Percentiles rank a stretch among this genome's conserved stretches.
Evolutionary conservation across 2,329 filamentous ascomycete genomes (phyloP).

Genomic region (Colletotrichum plurivorum): DNA sequence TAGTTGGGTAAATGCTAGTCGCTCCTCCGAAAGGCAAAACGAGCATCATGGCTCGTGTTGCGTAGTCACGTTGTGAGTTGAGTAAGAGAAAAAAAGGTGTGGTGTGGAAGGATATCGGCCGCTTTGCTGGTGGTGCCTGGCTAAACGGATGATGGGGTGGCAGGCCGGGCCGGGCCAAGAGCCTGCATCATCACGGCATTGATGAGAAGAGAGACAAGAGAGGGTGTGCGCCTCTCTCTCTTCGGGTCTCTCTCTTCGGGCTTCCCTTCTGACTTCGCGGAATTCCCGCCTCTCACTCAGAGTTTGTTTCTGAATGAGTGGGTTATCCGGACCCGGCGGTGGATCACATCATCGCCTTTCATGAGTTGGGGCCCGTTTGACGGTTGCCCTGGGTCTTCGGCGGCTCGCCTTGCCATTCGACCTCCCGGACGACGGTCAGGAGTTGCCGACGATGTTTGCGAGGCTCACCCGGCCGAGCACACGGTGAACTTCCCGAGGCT

Average conservation of each 20-base stretch:
- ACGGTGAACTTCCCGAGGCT: constrained; percentile 31
- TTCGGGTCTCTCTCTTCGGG: background rate
- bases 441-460: constrained; percentile 10
- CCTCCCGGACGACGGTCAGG: constrained; percentile 11
- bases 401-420: constrained; percentile 12
- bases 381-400: background rate
- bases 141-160: constrained; percentile 12
- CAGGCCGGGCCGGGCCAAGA: constrained; percentile 21
- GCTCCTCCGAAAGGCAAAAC: constrained; percentile 34
- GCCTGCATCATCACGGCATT: constrained; percentile 1
- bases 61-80: too few relatives aligned
- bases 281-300: constrained; percentile 24
- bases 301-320: constrained; percentile 38
- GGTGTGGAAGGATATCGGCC: background rate
- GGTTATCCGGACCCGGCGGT: constrained; percentile 30
- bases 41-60: constrained; percentile 8
- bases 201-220: background rate
- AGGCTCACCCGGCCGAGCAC: constrained; percentile 17
- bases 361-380: background rate
- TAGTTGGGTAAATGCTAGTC: constrained; percentile 29
- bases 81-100: too few relatives aligned
- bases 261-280: background rate
- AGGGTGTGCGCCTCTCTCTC: background rate
- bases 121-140: background rate
- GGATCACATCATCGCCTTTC: constrained; percentile 19